Base-by-base conservation (phyloP, 768 basidiomycete genomes). In the Amanita phalloides region DNA sequence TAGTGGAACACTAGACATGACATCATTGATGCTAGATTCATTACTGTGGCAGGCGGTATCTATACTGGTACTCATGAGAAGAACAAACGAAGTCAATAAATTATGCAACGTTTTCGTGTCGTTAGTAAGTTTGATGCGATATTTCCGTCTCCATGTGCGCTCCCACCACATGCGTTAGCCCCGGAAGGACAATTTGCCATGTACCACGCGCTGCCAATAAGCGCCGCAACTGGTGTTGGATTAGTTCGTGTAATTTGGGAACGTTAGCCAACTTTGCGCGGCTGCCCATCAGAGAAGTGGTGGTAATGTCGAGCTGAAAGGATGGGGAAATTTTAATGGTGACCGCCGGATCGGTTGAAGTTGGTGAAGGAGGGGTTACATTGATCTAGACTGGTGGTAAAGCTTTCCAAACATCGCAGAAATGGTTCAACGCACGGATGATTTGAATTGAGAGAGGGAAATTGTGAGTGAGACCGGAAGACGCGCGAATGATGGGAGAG, bases 191-290 rank as follows among this genome's bases (percentile, higher is more conserved):
- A 28, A 91, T 63, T 55, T 77, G 81, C 82, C 84, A 87, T 9
- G 77, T 78, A 23, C 78, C 81, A 53, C 74, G 68, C 23, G 75
- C 61, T 45, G 78, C 75, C 48, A 87, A 70, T 17, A 80, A 72
- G 44, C 77, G 76, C 37, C 88, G 76, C 0, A 96, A 78, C 65
- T 95, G 88, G 57, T 85, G 79, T 56, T 89, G 78, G 47, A 99
- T 90, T 47, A 99, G 75, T 64, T 99, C 94, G 58, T 98, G 94
- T 13, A 98, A 72, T 66, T 99, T 99, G 23, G 96, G 95, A 1
- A 99, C 89, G 61, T 99, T 93, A 54, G 91, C 92, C 1, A 99
- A 76, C 68, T 97, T 96, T n/a, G 96, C 94, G 42, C 95, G 82
- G 57, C 90, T 93, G 17, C 96, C 96, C 72, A 98, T 84, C 3